Evolutionary conservation across 2,329 filamentous ascomycete genomes (phyloP), one percentile per base, ranked within the genome.

Genomic region (Monosporascus sp.): DNA sequence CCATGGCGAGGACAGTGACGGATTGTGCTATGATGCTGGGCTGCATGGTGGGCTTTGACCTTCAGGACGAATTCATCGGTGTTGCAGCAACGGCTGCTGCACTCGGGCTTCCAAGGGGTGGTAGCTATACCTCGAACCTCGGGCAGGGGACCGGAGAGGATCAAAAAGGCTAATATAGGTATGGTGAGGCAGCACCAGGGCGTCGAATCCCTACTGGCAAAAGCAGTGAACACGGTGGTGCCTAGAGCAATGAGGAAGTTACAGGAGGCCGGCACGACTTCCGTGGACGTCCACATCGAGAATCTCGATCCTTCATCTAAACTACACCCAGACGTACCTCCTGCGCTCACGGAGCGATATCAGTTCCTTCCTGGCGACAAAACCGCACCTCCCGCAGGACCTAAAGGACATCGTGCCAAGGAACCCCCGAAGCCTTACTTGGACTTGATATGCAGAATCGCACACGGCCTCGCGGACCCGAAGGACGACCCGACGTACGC

Each of bases 341-440:
- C 55, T 55, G 11, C 55, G 61, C 11, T 67, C 62, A 11, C 56
- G 64, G 17, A 53, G 54, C 37, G 65, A 69, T 47, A 67, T 69
- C 53, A 65, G 68, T 35, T 60, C 52, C 48, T 66, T 63, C 54
- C 55, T 65, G 41, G 60, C 58, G 24, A 75, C 74, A 58, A 70
- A 75, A 51, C 70, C 74, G 2, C 54, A 65, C 44, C 56, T 67
- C 9, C 51, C 58, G 65, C 54, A 59, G 48, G 57, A 60, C 27
- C 25, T 62, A 48, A 53, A 55, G 27, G 60, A 63, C 37, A 55
- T 58, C 14, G 25, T 61, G 4, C 56, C 56, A 24, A 47, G 22
- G 51, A 43, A 5, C 48, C 58, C 15, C 48, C 51, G 35, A 55
- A 53, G 18, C 58, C 54, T 1, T 59, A 55, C 25, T 52, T 67